Base-by-base conservation (phyloP, 495 filamentous ascomycete genomes). In the Penicillium paxilli region DNA sequence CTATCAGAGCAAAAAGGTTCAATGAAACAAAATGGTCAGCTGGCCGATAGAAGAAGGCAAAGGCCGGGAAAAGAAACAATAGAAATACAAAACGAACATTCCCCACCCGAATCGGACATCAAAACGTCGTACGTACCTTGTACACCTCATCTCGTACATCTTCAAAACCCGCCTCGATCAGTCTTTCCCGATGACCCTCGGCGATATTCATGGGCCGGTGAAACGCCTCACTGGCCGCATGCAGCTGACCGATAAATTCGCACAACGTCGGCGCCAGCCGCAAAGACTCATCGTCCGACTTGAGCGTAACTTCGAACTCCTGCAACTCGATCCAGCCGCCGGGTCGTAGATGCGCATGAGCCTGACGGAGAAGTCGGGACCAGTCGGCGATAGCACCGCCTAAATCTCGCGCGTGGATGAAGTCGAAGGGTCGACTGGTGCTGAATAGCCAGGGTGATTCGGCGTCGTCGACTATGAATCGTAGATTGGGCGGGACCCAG, bases 281-380 rank as follows among this genome's bases (percentile, higher is more conserved):
- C 12, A 68, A 47, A 12, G 72, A 72, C 20, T 69, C 70, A 47
- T 79, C 73, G 35, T 79, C 74, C n/a, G 71, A 73, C 17, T 46
- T 53, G 11, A 75, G 61, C 55, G 63, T 66, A 19, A 69, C 62
- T 38, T 79, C 77, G 51, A 75, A 83, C 51, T 84, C 81, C 53
- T 79, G 74, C 22, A 83, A 59, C 49, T 84, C 81, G 22, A 80
- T 49, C 74, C 76, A 83, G 2, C 80, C 81, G 2, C 81, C 81
- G 0, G 80, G 79, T 22, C 72, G 70, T 1, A 82, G 63, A 53
- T 82, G 71, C 11, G 45, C 35, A 21, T 68, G 67, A 23, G 69
- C 67, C 64, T 75, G 71, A 0, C 44, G 52, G 21, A 76, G 52
- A 16, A 76, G 52, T 28, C 60, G 64, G 32, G 63, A 59, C 75